Percentiles rank a stretch among this genome's conserved stretches.
These are phyloP conservation scores for Penicillium sp. DNA, from an alignment of 2,329 filamentous ascomycete species.

Conservation along the genomic window DNA sequence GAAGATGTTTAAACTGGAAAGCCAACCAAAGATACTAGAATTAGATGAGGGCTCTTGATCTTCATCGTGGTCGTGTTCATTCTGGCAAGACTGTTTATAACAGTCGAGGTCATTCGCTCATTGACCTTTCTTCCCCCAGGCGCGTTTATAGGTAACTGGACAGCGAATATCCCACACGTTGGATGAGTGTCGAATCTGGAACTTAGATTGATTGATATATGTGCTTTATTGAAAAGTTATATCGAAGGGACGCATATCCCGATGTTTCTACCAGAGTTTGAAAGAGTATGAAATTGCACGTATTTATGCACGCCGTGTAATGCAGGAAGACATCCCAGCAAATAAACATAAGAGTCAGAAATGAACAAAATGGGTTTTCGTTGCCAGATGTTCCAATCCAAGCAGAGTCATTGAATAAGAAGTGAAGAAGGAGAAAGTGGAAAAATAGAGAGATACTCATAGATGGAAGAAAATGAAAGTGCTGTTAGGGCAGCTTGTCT, in stretches of 20 bases:
- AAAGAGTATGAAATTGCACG: conserved; percentile 9
- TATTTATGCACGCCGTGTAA: conserved; percentile 24
- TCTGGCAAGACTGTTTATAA: not conserved
- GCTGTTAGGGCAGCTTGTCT: not conserved
- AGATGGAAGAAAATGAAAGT: not conserved
- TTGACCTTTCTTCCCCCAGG: not conserved
- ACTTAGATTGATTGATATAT: not conserved
- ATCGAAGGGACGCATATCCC: not conserved
- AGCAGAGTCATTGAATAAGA: conserved; percentile 7
- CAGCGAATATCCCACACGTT: not conserved
- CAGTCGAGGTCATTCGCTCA: not conserved
- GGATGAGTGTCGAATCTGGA: not conserved
- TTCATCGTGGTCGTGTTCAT: not conserved
- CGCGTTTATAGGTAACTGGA: not conserved
- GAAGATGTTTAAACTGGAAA: not conserved
- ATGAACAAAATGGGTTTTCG: conserved; percentile 8
- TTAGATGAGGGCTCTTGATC: not conserved
- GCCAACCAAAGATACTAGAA: not conserved
- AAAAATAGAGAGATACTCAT: not conserved
- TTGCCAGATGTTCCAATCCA: conserved; percentile 10
- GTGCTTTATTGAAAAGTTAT: not conserved
- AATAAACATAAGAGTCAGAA: conserved; percentile 8
- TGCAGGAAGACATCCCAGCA: conserved; percentile 21
- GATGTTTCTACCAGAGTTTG: not conserved
- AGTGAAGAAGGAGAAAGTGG: not conserved